A percentile compares a stretch with the other conserved stretches of the same genome.
Conservation (phyloP, 768 basidiomycete species). For the Sporobolomyces pararoseus region DNA sequence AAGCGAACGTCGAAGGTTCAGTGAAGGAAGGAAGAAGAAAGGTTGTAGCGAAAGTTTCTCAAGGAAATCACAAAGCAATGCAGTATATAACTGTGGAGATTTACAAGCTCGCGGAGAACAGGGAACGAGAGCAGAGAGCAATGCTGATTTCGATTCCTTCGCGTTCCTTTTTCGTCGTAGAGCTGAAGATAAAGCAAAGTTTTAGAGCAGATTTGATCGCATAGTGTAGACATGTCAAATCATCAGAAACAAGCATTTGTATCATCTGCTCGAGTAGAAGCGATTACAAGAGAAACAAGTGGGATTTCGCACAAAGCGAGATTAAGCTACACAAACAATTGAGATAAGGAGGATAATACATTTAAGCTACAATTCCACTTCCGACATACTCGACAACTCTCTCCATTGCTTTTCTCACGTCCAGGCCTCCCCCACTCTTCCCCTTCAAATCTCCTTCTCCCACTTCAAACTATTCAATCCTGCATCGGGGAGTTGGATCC, state of each 20-base stretch:
- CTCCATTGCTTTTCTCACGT: background rate
- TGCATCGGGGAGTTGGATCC: background rate
- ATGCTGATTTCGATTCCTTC: background rate
- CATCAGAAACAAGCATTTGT: too few species aligned
- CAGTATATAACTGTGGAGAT: background rate
- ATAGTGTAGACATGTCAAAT: too few species aligned
- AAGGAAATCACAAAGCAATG: background rate
- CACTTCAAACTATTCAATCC: background rate
- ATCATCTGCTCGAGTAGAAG: too few species aligned
- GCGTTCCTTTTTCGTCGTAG: background rate
- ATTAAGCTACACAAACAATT: too few species aligned
- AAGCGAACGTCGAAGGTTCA: too few species aligned
- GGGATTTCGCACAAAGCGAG: too few species aligned
- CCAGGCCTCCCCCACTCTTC: background rate
- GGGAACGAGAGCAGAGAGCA: background rate
- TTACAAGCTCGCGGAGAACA: background rate
- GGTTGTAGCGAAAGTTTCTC: too few species aligned
- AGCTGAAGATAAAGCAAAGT: constrained; percentile 3
- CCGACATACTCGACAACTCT: too few species aligned
- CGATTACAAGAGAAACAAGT: too few species aligned
- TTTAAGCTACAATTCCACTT: too few species aligned
- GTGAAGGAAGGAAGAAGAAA: too few species aligned
- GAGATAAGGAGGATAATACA: too few species aligned
- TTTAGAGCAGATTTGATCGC: background rate
- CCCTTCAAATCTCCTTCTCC: constrained; percentile 15